Conservation (phyloP, 192 early-diverging fungal genomes). For the Coemansia brasiliensis region DNA sequence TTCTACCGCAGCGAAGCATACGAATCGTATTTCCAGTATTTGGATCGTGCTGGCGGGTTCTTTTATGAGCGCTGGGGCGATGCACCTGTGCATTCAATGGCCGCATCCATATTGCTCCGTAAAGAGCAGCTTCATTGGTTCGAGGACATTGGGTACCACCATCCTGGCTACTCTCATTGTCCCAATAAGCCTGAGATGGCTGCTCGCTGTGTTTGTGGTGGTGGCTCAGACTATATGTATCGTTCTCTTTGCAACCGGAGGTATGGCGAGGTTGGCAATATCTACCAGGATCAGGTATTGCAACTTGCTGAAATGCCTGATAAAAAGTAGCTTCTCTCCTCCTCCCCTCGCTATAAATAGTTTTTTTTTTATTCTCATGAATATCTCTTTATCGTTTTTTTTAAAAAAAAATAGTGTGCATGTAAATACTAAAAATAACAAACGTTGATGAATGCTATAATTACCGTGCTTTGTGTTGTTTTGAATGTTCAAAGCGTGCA, state of each 20-base stretch:
- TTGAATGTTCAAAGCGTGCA: no score
- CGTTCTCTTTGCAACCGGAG: conserved; percentile 29
- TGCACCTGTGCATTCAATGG: conserved; percentile 56
- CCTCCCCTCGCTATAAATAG: no score
- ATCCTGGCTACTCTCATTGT: conserved; percentile 64
- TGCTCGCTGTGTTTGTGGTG: conserved; percentile 24
- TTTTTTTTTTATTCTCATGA: conserved; percentile 1
- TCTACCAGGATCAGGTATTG: conserved; percentile 26
- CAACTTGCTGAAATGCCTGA: conserved; percentile 35
- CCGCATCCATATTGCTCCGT: conserved; percentile 59
- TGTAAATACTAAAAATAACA: no score
- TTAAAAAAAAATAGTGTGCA: background rate
- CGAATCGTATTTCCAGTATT: conserved; percentile 63
- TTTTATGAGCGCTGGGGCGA: no score
- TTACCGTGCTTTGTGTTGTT: no score
- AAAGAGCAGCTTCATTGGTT: conserved; percentile 69
- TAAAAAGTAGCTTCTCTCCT: no score
- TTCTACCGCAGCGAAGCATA: conserved; percentile 70
- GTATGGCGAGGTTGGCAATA: conserved; percentile 25
- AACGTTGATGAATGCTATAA: no score
- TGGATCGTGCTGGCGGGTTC: conserved; percentile 78
- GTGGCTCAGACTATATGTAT: conserved; percentile 20
- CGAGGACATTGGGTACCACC: conserved; percentile 33
- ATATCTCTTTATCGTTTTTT: conserved; percentile 1
- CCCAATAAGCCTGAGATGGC: conserved; percentile 56